Evolutionary conservation across 1,284 basidiomycete species (phyloP).

Genomic region (Trametes polyzona): DNA sequence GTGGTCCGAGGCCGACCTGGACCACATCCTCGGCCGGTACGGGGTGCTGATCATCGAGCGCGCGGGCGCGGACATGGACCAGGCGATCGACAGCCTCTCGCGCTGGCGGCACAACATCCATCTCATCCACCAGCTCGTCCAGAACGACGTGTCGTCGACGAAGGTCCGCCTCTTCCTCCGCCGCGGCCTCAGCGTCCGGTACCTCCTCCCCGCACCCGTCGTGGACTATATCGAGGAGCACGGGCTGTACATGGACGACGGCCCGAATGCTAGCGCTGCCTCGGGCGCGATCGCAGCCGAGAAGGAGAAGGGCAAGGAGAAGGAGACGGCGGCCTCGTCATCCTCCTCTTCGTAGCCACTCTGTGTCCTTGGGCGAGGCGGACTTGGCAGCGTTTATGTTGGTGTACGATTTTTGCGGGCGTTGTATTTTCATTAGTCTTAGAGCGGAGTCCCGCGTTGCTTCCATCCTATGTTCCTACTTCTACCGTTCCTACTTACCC

Average conservation of each 20-base stretch:
- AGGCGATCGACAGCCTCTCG: conserved; percentile 75
- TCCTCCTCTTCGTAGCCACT: conserved; percentile 4
- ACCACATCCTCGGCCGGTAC: conserved; percentile 94
- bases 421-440: conserved; percentile 5
- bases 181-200: conserved; percentile 92
- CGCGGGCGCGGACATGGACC: conserved; percentile 90
- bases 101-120: conserved; percentile 91
- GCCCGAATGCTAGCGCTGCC: conserved; percentile 32
- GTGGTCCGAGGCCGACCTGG: conserved; percentile 95
- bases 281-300: conserved; percentile 30
- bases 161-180: conserved; percentile 92
- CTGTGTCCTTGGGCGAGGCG: not conserved
- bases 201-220: conserved; percentile 89
- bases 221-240: conserved; percentile 94
- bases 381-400: not conserved
- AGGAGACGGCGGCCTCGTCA: conserved; percentile 27
- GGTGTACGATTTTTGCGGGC: conserved; percentile 9
- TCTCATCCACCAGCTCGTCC: conserved; percentile 94
- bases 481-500: no score
- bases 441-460: not conserved
- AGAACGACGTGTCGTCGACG: conserved; percentile 97
- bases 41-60: conserved; percentile 96
- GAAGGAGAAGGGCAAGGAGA: conserved; percentile 49
- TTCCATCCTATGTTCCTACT: not conserved
- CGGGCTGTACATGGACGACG: conserved; percentile 73